Base-by-base conservation (phyloP, 2,329 filamentous ascomycete species). In the Zelopaecilomyces penicillatus region DNA sequence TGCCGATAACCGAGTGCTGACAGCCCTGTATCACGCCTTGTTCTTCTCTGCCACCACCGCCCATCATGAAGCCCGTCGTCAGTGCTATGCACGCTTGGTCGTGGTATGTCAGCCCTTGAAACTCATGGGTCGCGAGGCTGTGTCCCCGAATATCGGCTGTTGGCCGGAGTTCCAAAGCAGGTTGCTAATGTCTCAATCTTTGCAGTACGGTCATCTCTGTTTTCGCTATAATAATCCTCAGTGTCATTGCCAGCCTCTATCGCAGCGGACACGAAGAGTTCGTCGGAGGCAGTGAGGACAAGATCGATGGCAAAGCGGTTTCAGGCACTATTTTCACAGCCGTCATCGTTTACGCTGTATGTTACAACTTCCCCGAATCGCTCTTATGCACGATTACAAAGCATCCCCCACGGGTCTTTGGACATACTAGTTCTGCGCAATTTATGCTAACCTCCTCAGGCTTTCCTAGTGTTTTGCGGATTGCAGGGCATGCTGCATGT, bases 1-100 rank as follows among this genome's bases (percentile, higher is more conserved):
- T 3, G 19, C 19, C 19, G 19, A 19, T 19, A 19, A 19, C 19
- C 19, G 19, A 19, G 19, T 19, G 19, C 19, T 19, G 19, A 19
- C 19, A 19, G 19, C 19, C 19, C 19, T 19, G 19, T 19, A 19
- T 19, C 19, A 19, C 19, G 19, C 19, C 19, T 19, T 19, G 19
- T 19, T 19, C 19, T 19, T 19, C 28, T 30, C 33, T 26, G 7
- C 40, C 12, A 44, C 42, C 38, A 40, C 36, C 35, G 47, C 45
- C 66, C 72, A 79, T 60, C 62, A 96, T 96, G 90, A 96, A 96
- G 83, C 90, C 91, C 56, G 74, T 97, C 63, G 87, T 97, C 57
- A 85, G 87, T 62, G 83, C 88, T 54, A 78, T 90, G 71, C 90
- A 95, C 71, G 91, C 90, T 61, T 96, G 90, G 89, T 87, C 83